A percentile compares a stretch with the other conserved stretches of the same genome.
phyloP scores from a whole-genome alignment of 2,329 filamentous ascomycete species.

The Cordyceps cicadae region DNA sequence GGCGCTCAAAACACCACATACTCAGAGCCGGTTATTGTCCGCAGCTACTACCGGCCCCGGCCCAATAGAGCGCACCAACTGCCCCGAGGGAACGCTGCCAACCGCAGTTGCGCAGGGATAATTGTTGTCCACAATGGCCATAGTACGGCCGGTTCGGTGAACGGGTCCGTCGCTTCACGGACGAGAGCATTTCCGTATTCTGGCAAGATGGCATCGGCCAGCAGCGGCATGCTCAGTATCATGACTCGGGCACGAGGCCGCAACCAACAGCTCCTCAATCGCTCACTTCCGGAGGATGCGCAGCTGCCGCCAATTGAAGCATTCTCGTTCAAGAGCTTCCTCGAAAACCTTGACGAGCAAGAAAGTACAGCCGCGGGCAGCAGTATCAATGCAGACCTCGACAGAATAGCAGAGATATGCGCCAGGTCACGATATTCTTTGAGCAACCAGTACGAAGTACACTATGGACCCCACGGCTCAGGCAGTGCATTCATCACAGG shows the following conservation, averaged over 20 bases:
- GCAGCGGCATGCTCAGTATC: conserved; percentile 36
- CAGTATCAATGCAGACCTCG: conserved; percentile 50
- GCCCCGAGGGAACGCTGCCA: conserved; percentile 14
- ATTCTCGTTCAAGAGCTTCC: conserved; percentile 57
- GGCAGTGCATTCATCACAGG: conserved; percentile 38
- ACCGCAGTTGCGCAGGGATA: conserved; percentile 23
- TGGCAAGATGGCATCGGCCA: conserved; percentile 22
- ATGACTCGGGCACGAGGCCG: conserved; percentile 14
- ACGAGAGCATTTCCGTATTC: conserved; percentile 26
- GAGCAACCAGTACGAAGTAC: conserved; percentile 60
- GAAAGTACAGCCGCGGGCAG: conserved; percentile 23
- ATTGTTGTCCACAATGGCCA: conserved; percentile 15
- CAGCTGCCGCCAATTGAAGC: conserved; percentile 54
- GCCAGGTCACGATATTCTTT: conserved; percentile 56
- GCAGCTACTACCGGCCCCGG: conserved; percentile 49
- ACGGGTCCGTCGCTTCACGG: conserved; percentile 21
- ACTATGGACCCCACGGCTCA: conserved; percentile 54
- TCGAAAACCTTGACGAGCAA: conserved; percentile 45
- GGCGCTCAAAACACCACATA: conserved; percentile 51
- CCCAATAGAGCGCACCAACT: conserved; percentile 21
- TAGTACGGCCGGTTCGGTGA: not conserved
- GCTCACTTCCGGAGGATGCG: conserved; percentile 23
- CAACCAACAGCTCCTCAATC: not conserved
- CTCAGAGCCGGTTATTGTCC: conserved; percentile 57
- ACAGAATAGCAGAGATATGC: conserved; percentile 60